Conservation (phyloP, 331 rosid genomes). For the Ulmus americana region DNA sequence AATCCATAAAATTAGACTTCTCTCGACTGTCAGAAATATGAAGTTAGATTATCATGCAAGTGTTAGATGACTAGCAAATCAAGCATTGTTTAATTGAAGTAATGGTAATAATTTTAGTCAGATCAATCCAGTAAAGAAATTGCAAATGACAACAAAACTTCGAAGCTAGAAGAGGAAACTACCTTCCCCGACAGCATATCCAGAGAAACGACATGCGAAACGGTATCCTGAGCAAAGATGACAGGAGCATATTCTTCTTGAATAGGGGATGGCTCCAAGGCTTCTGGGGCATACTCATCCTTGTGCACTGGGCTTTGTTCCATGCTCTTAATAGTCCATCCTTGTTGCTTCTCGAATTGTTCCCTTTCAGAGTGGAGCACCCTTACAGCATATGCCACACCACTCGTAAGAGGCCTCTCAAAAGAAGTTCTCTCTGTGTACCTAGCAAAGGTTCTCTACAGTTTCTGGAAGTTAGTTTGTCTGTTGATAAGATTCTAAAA, state of each 20-base stretch:
- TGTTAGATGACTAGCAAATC: too few relatives aligned
- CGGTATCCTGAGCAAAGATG: slow-evolving; percentile 89
- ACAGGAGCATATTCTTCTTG: slow-evolving; percentile 93
- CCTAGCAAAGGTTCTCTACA: slow-evolving; percentile 71
- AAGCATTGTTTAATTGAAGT: too few relatives aligned
- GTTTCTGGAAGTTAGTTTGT: slow-evolving; percentile 34
- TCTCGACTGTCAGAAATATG: neutral
- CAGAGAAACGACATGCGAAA: slow-evolving; percentile 70
- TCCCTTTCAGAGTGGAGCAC: slow-evolving; percentile 92
- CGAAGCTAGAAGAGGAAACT: slow-evolving; percentile 23
- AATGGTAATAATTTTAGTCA: neutral
- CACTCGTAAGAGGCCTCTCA: slow-evolving; percentile 96
- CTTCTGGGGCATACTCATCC: slow-evolving; percentile 63
- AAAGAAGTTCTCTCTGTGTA: slow-evolving; percentile 92
- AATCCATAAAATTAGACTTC: neutral
- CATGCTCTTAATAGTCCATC: slow-evolving; percentile 94
- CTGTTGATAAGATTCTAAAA: slow-evolving; percentile 15
- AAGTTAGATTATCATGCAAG: neutral
- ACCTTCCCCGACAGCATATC: slow-evolving; percentile 88
- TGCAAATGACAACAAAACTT: slow-evolving; percentile 5
- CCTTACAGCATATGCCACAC: slow-evolving; percentile 98
- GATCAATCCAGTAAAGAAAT: neutral
- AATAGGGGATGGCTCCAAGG: slow-evolving; percentile 63
- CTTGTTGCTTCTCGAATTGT: slow-evolving; percentile 89
- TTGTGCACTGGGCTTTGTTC: slow-evolving; percentile 74